phyloP scores from a whole-genome alignment of 129 eudicot species.

The Saussurea involucrata region DNA sequence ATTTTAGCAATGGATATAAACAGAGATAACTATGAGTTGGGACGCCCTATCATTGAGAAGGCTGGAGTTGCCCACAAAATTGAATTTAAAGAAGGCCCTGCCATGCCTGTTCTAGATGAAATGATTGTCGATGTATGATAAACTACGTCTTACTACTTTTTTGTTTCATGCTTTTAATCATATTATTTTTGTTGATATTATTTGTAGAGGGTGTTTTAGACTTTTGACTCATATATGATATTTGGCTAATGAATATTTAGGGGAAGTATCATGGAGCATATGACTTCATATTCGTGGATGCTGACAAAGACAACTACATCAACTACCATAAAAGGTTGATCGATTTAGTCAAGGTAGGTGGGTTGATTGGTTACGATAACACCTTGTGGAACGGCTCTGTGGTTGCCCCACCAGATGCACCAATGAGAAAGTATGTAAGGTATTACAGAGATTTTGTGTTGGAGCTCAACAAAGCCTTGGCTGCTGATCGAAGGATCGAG shows the following conservation, averaged over 20 bases:
- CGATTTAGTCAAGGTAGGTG: slow-evolving; percentile 79
- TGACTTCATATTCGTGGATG: slow-evolving; percentile 88
- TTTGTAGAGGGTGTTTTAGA: neutral
- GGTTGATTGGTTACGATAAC: slow-evolving; percentile 92
- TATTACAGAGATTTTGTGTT: slow-evolving; percentile 78
- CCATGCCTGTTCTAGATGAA: slow-evolving; percentile 80
- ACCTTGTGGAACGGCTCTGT: slow-evolving; percentile 90
- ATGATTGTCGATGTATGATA: slow-evolving; percentile 59
- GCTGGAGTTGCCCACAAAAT: slow-evolving; percentile 87
- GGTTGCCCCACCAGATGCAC: slow-evolving; percentile 71
- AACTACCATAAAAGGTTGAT: slow-evolving; percentile 81
- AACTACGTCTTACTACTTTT: neutral
- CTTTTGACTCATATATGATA: neutral
- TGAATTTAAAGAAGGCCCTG: slow-evolving; percentile 80
- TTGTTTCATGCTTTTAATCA: neutral
- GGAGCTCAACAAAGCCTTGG: slow-evolving; percentile 82
- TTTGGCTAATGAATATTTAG: slow-evolving; percentile 23
- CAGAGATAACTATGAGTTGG: slow-evolving; percentile 70
- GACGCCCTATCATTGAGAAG: slow-evolving; percentile 64
- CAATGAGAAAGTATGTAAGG: slow-evolving; percentile 77
- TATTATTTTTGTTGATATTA: neutral
- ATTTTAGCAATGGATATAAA: slow-evolving; percentile 81
- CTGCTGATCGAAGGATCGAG: slow-evolving; percentile 82
- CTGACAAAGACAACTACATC: slow-evolving; percentile 88
- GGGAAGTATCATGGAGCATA: slow-evolving; percentile 62